phyloP scores from a whole-genome alignment of 495 filamentous ascomycete genomes.

The Cercophora newfieldiana region DNA sequence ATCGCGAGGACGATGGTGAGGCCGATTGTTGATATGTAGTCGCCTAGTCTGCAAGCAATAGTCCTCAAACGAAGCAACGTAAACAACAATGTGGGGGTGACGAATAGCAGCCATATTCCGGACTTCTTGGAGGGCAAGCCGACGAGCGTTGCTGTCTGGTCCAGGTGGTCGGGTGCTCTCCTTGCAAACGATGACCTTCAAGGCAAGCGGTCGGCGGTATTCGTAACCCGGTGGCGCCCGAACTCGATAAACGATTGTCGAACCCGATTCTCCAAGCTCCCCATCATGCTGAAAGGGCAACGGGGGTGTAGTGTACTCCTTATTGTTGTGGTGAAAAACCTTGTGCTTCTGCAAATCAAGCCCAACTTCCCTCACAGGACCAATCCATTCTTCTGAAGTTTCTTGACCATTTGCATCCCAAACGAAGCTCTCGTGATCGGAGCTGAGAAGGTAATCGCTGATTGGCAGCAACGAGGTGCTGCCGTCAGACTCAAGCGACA shows the following conservation, averaged over 20 bases:
- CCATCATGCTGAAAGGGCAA: conserved; percentile 27
- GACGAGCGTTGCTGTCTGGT: conserved; percentile 30
- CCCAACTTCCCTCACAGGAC: conserved; percentile 23
- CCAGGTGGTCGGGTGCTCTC: conserved; percentile 29
- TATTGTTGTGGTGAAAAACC: conserved; percentile 33
- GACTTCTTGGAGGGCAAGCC: conserved; percentile 32
- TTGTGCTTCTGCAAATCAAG: conserved; percentile 35
- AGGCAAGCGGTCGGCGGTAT: conserved; percentile 31
- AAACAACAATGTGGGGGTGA: conserved; percentile 37
- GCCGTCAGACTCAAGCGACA: conserved; percentile 19
- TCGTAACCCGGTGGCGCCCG: conserved; percentile 20
- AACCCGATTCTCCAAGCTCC: conserved; percentile 32
- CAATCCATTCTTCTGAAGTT: conserved; percentile 24
- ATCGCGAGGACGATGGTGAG: conserved; percentile 6
- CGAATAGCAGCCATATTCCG: conserved; percentile 30
- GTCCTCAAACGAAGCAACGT: conserved; percentile 37
- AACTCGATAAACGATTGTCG: conserved; percentile 36
- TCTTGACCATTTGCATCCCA: conserved; percentile 31
- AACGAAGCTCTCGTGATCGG: conserved; percentile 28
- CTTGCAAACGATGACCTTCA: conserved; percentile 37
- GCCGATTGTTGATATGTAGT: conserved; percentile 7
- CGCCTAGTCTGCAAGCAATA: conserved; percentile 31
- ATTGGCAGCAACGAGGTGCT: conserved; percentile 22
- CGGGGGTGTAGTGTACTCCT: conserved; percentile 32
- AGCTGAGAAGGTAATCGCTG: conserved; percentile 23